Conservation (phyloP, 352 stramenopile species). For the Hyaloperonospora brassicae region DNA sequence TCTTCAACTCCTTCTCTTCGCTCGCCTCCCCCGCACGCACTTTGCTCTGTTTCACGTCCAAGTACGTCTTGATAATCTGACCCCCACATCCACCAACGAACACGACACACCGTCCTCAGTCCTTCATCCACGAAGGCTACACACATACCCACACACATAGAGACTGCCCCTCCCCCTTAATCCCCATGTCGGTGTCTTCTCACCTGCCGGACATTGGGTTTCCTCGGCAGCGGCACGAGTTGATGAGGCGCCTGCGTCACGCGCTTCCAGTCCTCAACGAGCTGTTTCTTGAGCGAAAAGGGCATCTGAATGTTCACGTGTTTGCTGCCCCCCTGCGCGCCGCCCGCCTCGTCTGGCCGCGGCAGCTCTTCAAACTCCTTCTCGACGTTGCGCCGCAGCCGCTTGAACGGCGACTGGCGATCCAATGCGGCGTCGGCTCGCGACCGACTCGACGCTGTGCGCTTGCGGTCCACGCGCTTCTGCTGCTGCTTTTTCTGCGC, state of each 20-base stretch:
- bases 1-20: constrained; percentile 76
- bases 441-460: constrained; percentile 38
- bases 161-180: too few species aligned
- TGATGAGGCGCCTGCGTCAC: constrained; percentile 68
- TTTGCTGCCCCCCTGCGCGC: constrained; percentile 15
- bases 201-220: constrained; percentile 46
- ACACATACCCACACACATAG: neutral
- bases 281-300: constrained; percentile 88
- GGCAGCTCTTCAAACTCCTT: constrained; percentile 63
- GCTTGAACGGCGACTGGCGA: constrained; percentile 71
- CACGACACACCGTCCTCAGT: neutral
- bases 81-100: constrained; percentile 4
- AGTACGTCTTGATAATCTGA: constrained; percentile 69
- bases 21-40: constrained; percentile 39
- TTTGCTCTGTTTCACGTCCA: constrained; percentile 69
- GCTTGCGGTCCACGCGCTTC: constrained; percentile 42
- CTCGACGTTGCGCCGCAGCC: constrained; percentile 53
- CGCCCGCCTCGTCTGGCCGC: constrained; percentile 5
- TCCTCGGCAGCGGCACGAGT: constrained; percentile 75
- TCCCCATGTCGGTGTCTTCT: neutral
- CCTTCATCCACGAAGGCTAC: too few species aligned
- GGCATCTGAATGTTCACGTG: constrained; percentile 77
- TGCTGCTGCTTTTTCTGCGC: constrained; percentile 59
- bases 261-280: constrained; percentile 88
- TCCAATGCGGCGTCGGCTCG: constrained; percentile 41